These are phyloP conservation scores for Trypanosoma grayi DNA, from an alignment of 208 protist genomes.

Conservation along the genomic window DNA sequence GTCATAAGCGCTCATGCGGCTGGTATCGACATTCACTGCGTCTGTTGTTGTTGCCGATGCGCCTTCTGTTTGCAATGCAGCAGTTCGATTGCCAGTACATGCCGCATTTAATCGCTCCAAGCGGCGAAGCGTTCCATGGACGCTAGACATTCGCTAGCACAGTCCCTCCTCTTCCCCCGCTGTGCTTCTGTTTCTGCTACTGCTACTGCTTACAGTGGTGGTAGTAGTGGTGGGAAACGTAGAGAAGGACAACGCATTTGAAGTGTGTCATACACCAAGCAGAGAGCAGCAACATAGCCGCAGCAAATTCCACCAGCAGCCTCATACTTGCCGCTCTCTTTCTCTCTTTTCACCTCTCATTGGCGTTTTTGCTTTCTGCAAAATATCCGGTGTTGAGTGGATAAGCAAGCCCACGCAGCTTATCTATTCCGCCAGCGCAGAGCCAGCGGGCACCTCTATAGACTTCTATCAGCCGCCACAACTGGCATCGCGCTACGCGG, in stretches of 20 bases:
- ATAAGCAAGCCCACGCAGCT: background rate
- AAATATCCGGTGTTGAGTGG: no score
- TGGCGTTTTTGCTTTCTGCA: no score
- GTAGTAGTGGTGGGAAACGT: background rate
- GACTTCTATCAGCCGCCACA: background rate
- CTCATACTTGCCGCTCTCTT: no score
- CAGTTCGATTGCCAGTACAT: conserved; percentile 3
- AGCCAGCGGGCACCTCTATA: conserved; percentile 1
- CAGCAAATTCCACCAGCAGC: no score
- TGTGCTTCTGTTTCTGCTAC: background rate
- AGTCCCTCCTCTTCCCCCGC: background rate
- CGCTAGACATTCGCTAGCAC: conserved; percentile 8
- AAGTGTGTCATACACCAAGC: background rate
- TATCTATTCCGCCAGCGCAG: background rate
- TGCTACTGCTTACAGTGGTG: background rate
- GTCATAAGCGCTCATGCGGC: conserved; percentile 24
- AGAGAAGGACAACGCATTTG: background rate
- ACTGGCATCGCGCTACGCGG: conserved; percentile 26
- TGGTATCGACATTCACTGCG: background rate
- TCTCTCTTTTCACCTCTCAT: no score
- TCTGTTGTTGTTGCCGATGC: background rate
- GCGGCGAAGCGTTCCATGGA: conserved; percentile 9
- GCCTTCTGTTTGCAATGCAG: background rate
- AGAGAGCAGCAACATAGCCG: background rate
- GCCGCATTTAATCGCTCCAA: conserved; percentile 16